Percentiles rank a stretch among this genome's conserved stretches.
Evolutionary conservation across 1,139 yeast genomes (phyloP).

Genomic region (Magnusiomyces tetraspermus): DNA sequence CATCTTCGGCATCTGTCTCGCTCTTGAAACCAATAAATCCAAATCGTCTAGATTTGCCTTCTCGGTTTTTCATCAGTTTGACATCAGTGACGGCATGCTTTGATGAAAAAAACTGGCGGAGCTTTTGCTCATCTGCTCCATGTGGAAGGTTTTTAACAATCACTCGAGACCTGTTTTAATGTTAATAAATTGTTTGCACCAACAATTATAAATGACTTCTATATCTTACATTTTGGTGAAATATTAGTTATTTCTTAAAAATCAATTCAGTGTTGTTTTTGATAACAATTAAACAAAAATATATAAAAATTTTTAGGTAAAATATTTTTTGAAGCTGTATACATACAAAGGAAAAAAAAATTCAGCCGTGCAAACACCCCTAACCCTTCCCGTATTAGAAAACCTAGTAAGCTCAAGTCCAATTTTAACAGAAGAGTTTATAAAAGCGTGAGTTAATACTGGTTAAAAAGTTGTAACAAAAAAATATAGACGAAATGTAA

Average conservation of each 20-base stretch:
- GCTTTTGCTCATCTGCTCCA: slow-evolving; percentile 66
- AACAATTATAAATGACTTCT: background rate
- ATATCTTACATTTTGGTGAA: no score
- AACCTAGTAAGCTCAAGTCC: background rate
- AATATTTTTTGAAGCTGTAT: background rate
- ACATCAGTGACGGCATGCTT: slow-evolving; percentile 62
- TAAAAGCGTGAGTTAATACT: no score
- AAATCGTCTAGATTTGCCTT: slow-evolving; percentile 85
- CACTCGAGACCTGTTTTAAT: slow-evolving; percentile 59
- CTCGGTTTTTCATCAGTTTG: slow-evolving; percentile 65
- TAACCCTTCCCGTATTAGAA: background rate
- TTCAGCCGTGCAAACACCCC: background rate
- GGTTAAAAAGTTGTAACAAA: no score
- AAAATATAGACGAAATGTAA: no score
- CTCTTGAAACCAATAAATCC: slow-evolving; percentile 84
- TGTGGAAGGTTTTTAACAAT: slow-evolving; percentile 91
- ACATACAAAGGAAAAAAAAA: background rate
- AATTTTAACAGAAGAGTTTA: background rate
- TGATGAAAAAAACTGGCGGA: slow-evolving; percentile 51
- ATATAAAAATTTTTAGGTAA: no score
- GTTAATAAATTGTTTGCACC: background rate
- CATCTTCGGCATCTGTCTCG: slow-evolving; percentile 63
- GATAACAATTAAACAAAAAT: no score
- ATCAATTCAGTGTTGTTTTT: no score
- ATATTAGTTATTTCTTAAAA: no score